Conservation (phyloP, 2,329 filamentous ascomycete species). For the Plenodomus lindquistii region DNA sequence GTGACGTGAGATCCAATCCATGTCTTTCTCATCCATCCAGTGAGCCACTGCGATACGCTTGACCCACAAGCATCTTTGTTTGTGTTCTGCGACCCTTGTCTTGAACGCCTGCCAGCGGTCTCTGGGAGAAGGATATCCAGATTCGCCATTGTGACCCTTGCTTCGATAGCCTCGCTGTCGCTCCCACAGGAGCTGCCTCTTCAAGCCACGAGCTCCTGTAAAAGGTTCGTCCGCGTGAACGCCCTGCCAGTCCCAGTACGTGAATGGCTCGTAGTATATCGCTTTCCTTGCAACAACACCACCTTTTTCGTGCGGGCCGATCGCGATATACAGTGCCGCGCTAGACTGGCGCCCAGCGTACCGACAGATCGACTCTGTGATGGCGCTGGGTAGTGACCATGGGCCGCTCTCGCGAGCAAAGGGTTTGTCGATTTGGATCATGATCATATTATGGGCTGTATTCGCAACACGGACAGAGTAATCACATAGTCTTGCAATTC, state of each 20-base stretch:
- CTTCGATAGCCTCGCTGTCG: conserved; percentile 14
- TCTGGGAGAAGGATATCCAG: conserved; percentile 11
- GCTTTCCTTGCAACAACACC: conserved; percentile 5
- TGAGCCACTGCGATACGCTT: conserved; percentile 26
- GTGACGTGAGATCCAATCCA: conserved; percentile 17
- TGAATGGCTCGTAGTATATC: conserved; percentile 27
- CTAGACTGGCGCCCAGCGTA: conserved; percentile 19
- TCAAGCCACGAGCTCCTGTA: conserved; percentile 3
- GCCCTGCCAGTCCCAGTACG: conserved; percentile 32
- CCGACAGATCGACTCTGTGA: conserved; percentile 5
- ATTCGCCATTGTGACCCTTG: neutral
- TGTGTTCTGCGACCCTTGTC: conserved; percentile 1
- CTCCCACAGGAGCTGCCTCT: conserved; percentile 21
- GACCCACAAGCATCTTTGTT: conserved; percentile 15
- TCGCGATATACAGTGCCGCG: conserved; percentile 14
- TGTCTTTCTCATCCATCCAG: conserved; percentile 28
- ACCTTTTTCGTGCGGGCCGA: neutral
- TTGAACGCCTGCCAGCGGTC: conserved; percentile 26
- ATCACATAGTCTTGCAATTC: neutral
- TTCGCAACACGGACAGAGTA: neutral
- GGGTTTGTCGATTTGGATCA: neutral
- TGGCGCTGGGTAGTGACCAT: conserved; percentile 3
- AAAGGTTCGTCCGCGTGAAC: conserved; percentile 3
- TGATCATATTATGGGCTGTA: neutral
- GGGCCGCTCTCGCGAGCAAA: neutral